phyloP scores from a whole-genome alignment of 2,329 filamentous ascomycete species.

The Colletotrichum endophyticum region DNA sequence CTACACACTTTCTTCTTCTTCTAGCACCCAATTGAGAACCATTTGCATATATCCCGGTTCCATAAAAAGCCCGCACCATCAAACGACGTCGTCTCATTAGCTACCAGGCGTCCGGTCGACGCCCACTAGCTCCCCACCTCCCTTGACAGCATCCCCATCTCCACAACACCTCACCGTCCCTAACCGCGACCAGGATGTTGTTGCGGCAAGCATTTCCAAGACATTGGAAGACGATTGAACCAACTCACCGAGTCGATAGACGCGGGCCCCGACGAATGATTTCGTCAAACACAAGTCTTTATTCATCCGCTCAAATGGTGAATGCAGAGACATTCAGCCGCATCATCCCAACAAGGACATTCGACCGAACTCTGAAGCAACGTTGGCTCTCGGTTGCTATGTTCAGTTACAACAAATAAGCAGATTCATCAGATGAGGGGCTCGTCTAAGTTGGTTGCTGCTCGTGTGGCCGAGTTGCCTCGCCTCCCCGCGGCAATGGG shows the following conservation, averaged over 20 bases:
- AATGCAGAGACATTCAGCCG: not conserved
- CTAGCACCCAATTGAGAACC: not conserved
- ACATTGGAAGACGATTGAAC: not conserved
- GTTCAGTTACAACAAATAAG: not conserved
- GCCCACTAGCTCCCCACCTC: not conserved
- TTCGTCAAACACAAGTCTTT: not conserved
- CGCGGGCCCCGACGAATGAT: not conserved
- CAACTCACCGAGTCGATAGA: not conserved
- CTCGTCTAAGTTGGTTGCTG: not conserved
- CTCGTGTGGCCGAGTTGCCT: not conserved
- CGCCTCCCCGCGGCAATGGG: not conserved
- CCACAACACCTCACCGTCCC: not conserved
- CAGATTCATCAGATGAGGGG: not conserved
- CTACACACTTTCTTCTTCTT: not conserved
- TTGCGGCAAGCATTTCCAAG: not conserved
- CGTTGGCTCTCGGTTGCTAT: not conserved
- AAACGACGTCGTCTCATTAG: not conserved
- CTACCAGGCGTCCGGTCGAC: not conserved
- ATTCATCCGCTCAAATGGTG: not conserved
- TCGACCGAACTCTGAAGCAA: not conserved
- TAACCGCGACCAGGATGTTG: not conserved
- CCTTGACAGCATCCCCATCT: not conserved
- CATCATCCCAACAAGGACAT: not conserved
- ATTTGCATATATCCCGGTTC: not conserved
- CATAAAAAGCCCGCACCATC: not conserved